Evolutionary conservation across 2,329 filamentous ascomycete species (phyloP), one percentile per base, ranked within the genome.

Genomic region (Xylariales sp.): DNA sequence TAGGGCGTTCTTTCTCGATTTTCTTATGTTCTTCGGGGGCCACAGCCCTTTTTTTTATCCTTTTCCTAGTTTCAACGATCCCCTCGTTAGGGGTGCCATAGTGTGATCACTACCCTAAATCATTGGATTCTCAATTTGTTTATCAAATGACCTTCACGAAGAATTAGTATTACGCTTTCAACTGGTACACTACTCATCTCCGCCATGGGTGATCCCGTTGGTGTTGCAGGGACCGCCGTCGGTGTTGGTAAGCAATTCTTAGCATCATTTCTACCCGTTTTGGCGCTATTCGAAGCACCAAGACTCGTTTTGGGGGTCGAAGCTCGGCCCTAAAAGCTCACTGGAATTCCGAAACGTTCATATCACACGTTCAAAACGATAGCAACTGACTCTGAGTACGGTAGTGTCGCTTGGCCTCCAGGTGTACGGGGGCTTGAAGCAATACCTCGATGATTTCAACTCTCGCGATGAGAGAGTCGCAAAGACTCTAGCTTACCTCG

Each of bases 381-480:
- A 3, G 23, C 14, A n/a, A 14, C 14, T 41, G 14, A 48, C 12
- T 50, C 30, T n/a, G 30, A 56, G 46, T 10, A 8, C 23, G 9
- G 45, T 70, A 30, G 63, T 69, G 3, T 70, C 71, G 28, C 67
- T 72, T 0, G 62, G 71, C 30, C 49, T 73, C 4, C 69, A 71
- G 34, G 41, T 69, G 14, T 71, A 65, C 43, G 41, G 53, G 7
- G 32, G 62, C 12, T 30, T 70, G 23, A 66, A 62, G 4, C 30
- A 55, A 36, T 71, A 70, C 53, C 48, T 72, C 7, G 56, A 68
- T 18, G 52, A 53, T 34, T 52, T 57, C 34, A 57, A 49, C 36
- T 49, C 54, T 18, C 62, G 67, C 32, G 63, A 70, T 48, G 50
- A 58, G 8, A 36, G 45, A 16, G 41, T 65, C n/a, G 7, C 30